Evolutionary conservation across 2,329 filamentous ascomycete species (phyloP), one percentile per base, ranked within the genome.

Genomic region (Thermothelomyces thermophilus): DNA sequence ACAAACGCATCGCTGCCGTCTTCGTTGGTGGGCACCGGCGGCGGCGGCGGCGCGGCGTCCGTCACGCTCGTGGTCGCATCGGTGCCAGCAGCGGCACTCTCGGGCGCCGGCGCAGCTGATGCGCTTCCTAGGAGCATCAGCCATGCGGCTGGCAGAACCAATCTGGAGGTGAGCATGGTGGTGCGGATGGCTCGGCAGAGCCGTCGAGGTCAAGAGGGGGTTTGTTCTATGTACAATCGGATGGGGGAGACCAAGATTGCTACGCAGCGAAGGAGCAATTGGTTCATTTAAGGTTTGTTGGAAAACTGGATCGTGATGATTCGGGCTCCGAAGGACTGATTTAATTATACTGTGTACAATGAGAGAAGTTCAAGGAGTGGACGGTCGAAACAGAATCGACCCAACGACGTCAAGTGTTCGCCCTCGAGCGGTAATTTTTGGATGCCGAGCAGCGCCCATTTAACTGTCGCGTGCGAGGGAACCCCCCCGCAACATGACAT

Each of bases 1-100:
- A 70, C 62, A 56, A 79, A 80, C n/a, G 71, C 68, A 41, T 76
- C 76, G 44, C 67, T 63, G 44, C 68, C 70, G 43, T 68, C 63
- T 22, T 67, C 68, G 47, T 68, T 63, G 22, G 67, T 68, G 26
- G 72, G 68, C 8, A 70, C 73, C 20, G 73, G 68, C n/a, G 72
- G 68, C 8, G 70, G 73, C 20, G 73, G 68, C n/a, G 64, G 63
- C 40, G 70, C 68, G 16, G 68, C 71, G 54, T 66, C 72, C 22
- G 71, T 73, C 6, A 17, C 36, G 30, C 31, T 19, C 7, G 41
- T 22, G 28, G 16, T 6, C 17, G 41, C 24, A 52, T 61, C 63
- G 41, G 69, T 60, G 49, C 13, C 17, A n/a, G 41, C 41, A 3
- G 67, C 70, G 41, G 80, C 73, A n/a, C 16, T 16, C 14, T 34